These are phyloP conservation scores for Thielaviopsis euricoi DNA, from an alignment of 2,329 filamentous ascomycete species.

Conservation along the genomic window DNA sequence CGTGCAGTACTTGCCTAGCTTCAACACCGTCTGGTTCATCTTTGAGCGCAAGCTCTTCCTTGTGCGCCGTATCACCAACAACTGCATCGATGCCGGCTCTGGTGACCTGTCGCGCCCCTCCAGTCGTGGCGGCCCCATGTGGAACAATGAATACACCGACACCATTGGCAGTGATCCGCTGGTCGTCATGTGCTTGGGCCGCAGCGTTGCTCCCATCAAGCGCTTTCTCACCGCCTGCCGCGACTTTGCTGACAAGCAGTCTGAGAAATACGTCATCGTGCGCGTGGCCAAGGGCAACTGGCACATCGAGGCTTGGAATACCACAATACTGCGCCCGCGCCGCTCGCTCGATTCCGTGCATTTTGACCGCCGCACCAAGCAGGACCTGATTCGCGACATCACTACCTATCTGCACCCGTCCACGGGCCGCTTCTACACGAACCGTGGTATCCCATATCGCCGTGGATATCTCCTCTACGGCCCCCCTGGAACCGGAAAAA, in stretches of 20 bases:
- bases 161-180: conserved; percentile 22
- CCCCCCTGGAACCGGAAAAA: conserved; percentile 60
- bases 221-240: conserved; percentile 18
- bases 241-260: conserved; percentile 20
- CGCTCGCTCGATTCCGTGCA: conserved; percentile 62
- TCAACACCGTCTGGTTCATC: conserved; percentile 22
- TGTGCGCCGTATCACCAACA: conserved; percentile 18
- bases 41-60: conserved; percentile 21
- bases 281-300: conserved; percentile 17
- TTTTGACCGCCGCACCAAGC: conserved; percentile 50
- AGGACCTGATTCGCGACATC: conserved; percentile 50
- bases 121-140: background rate
- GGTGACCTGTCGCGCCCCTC: conserved; percentile 1
- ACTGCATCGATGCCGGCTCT: conserved; percentile 13
- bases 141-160: conserved; percentile 18
- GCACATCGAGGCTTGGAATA: conserved; percentile 19
- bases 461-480: conserved; percentile 66
- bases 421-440: conserved; percentile 57
- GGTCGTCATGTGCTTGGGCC: conserved; percentile 23
- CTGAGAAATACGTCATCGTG: conserved; percentile 21
- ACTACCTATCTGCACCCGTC: conserved; percentile 61
- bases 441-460: conserved; percentile 58
- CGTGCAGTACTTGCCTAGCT: conserved; percentile 23
- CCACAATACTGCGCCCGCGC: conserved; percentile 36
- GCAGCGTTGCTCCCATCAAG: conserved; percentile 19